Percentiles rank a stretch among this genome's conserved stretches.
Conservation (phyloP, 2,329 filamentous ascomycete genomes). For the Neonectria faginata region DNA sequence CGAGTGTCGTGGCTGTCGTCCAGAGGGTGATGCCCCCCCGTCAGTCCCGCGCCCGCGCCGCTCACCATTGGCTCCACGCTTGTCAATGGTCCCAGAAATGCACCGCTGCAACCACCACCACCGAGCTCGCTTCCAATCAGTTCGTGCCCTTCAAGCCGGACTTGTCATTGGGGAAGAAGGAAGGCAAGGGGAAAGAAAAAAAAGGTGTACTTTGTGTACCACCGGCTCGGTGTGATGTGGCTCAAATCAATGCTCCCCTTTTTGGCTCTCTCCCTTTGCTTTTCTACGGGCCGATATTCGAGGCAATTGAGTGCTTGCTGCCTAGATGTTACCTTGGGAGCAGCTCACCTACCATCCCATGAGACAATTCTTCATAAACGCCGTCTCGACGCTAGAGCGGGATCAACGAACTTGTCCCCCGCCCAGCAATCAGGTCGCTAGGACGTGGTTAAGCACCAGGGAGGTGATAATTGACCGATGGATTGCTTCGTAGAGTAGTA, state of each 20-base stretch:
- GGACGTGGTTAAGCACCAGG: conserved; percentile 1
- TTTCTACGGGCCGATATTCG: too few relatives aligned
- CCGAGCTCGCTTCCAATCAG: conserved; percentile 1
- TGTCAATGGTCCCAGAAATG: conserved; percentile 4
- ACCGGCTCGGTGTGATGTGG: conserved; percentile 29
- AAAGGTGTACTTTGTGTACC: conserved; percentile 24
- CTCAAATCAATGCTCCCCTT: conserved; percentile 20
- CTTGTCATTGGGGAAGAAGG: conserved; percentile 1
- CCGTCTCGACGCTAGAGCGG: background rate
- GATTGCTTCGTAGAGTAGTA: background rate
- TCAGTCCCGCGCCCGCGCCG: conserved; percentile 36
- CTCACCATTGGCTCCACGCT: conserved; percentile 32
- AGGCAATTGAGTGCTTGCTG: background rate
- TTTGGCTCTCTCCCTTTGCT: conserved; percentile 5
- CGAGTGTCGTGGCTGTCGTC: conserved; percentile 61
- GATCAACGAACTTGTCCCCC: conserved; percentile 6
- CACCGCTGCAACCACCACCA: conserved; percentile 10
- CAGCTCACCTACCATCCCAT: background rate
- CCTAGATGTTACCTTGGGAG: background rate
- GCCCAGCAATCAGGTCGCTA: background rate
- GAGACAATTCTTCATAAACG: background rate
- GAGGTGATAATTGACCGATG: conserved; percentile 14
- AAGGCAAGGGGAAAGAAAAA: background rate
- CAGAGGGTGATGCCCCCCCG: conserved; percentile 51
- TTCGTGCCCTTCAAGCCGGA: conserved; percentile 15